Evolutionary conservation across 2,329 filamentous ascomycete species (phyloP), one percentile per base, ranked within the genome.

Genomic region (Ceratocystis papillata): DNA sequence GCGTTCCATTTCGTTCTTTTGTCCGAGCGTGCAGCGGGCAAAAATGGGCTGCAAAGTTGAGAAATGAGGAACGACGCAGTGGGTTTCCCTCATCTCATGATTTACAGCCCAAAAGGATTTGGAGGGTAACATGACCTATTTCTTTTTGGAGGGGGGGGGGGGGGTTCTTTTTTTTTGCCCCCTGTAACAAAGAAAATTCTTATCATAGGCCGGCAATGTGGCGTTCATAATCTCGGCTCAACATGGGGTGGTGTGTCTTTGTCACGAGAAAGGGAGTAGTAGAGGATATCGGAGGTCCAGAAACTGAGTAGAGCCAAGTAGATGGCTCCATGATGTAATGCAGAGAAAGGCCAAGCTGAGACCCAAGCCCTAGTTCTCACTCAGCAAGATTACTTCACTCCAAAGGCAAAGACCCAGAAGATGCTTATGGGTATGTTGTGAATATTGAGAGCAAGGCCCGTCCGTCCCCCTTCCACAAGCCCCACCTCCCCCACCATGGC

Each of bases 11-110:
- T 59, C 6, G 17, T n/a, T 30, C 17, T 17, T 17, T 37, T 30
- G 55, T 30, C 55, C 17, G 15, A 59, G 55, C 55, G 55, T 59
- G 55, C 55, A 59, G 55, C 25, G 28, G n/a, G 55, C 55, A 59
- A 25, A 7, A 59, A 37, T 33, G 55, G 33, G 55, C 55, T 25
- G 55, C 55, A 25, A 28, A 33, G 28, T 33, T 15, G 2, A 59
- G 25, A 59, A 59, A 33, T 59, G 28, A 59, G 48, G 48, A 53
- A 53, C 48, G 48, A 53, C 48, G 22, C 48, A 53, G 48, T 53
- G 48, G 48, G 10, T 8, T 53, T 28, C 12, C 37, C 8, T 37
- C 55, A 59, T 59, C 55, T 30, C 25, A 8, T n/a, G 55, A 59
- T 59, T 59, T 37, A 30, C 28, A 37, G 28, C 55, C 55, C 15